These are phyloP conservation scores for Pelargonium fulgidum DNA, from an alignment of 441 rosid species.

Conservation along the genomic window DNA sequence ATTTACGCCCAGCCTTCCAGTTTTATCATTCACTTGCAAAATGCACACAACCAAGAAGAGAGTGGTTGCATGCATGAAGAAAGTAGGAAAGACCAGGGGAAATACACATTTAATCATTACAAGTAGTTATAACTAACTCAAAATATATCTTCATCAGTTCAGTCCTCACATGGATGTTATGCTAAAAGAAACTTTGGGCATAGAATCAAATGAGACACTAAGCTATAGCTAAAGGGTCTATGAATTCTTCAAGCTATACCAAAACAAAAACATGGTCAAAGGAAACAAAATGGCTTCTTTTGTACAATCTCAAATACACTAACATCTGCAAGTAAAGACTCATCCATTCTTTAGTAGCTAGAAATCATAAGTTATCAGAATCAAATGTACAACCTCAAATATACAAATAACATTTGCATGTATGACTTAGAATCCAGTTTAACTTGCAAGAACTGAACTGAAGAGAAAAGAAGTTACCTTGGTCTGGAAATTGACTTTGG, in stretches of 20 bases:
- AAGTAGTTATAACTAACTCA: background rate
- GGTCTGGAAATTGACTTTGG: conserved; percentile 10
- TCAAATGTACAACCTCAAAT: background rate
- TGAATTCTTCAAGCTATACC: background rate
- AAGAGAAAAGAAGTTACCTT: background rate
- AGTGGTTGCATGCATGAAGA: too few species aligned
- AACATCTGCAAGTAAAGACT: background rate
- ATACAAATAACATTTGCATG: too few species aligned
- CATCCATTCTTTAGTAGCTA: too few species aligned
- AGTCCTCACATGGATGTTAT: too few species aligned
- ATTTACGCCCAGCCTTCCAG: too few species aligned
- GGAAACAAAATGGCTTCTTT: background rate
- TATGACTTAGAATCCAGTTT: too few species aligned
- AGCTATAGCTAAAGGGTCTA: background rate
- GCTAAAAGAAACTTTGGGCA: too few species aligned
- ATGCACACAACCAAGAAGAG: too few species aligned
- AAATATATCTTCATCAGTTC: background rate
- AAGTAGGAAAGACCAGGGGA: background rate
- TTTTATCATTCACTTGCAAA: too few species aligned
- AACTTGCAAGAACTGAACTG: background rate
- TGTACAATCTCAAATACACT: background rate
- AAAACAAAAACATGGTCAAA: background rate
- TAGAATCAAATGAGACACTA: background rate
- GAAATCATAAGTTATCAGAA: background rate
- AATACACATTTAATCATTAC: background rate